Conservation (phyloP, 208 protist genomes). For the Leishmania aethiopica region DNA sequence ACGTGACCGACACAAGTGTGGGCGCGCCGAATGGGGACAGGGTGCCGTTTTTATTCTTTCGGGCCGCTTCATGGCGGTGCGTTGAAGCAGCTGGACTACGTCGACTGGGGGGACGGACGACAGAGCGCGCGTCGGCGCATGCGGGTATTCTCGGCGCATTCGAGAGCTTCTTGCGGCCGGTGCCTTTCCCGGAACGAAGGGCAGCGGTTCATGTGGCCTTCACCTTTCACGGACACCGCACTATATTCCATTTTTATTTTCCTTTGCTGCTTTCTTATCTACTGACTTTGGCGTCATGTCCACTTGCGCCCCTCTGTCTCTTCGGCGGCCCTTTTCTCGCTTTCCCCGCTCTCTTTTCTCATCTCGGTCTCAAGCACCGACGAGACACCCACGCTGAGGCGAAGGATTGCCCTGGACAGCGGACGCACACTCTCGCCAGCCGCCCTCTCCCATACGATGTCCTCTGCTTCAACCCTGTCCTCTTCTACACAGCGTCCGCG, state of each 20-base stretch:
- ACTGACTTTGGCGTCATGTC: not conserved
- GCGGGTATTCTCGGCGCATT: not conserved
- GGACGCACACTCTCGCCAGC: not conserved
- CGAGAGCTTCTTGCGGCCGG: not conserved
- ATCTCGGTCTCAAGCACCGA: not conserved
- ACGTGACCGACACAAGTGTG: not conserved
- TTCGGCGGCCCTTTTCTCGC: not conserved
- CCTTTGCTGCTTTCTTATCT: not conserved
- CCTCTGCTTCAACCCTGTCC: not conserved
- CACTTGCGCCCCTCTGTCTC: not conserved
- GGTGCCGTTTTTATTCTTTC: not conserved
- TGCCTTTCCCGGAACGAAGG: not conserved
- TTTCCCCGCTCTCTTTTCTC: not conserved
- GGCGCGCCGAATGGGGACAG: not conserved
- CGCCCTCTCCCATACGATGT: not conserved
- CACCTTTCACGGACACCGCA: not conserved
- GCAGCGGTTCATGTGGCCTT: not conserved
- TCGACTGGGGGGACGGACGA: not conserved
- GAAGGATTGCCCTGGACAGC: not conserved
- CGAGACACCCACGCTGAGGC: not conserved
- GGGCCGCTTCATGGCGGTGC: not conserved
- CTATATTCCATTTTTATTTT: too few relatives aligned
- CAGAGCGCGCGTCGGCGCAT: not conserved
- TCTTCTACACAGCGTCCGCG: not conserved
- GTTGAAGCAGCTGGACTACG: not conserved